Base-by-base conservation (phyloP, 78 protist genomes). In the Dictyostelium firmibasis region DNA sequence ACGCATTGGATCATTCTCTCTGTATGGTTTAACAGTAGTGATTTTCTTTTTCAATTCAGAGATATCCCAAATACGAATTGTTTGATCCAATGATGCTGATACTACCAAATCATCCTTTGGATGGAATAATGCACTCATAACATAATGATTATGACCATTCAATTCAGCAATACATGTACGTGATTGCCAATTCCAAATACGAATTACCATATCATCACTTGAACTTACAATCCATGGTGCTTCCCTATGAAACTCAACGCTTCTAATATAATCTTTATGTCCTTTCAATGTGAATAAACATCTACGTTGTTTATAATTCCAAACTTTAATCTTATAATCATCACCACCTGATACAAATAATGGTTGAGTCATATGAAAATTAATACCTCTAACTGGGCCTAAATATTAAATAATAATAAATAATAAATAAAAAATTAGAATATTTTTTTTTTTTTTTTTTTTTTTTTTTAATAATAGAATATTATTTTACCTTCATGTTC, bases 401-500 rank as follows among this genome's bases (percentile, higher is more conserved):
- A 75, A 38, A 4, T 38, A 4, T 38, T 38, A n/a, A n/a, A n/a
- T n/a, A n/a, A n/a, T 74, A 74, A 25, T 69, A 29, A 43, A n/a
- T 6, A 18, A 27, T 27, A 72, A 13, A 50, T 16, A 14, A 50
- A 50, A 50, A 50, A 41, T n/a, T n/a, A n/a, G n/a, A n/a, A n/a
- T n/a, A n/a, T n/a, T n/a, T n/a, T n/a, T n/a, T n/a, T n/a, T n/a
- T n/a, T n/a, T n/a, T n/a, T n/a, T n/a, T n/a, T n/a, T n/a, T n/a
- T n/a, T n/a, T n/a, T n/a, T n/a, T n/a, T 81, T 33, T 5, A 84
- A 8, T 7, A 50, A 74, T 25, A 4, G 44, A 8, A n/a, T n/a
- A n/a, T n/a, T n/a, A n/a, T n/a, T n/a, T n/a, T 79, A 95, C 99
- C 99, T 14, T 99, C 99, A 97, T 99, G 99, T 97, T 99, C 99